Evolutionary conservation across 129 eudicot genomes (phyloP).

Genomic region (Ambrosia artemisiifolia): DNA sequence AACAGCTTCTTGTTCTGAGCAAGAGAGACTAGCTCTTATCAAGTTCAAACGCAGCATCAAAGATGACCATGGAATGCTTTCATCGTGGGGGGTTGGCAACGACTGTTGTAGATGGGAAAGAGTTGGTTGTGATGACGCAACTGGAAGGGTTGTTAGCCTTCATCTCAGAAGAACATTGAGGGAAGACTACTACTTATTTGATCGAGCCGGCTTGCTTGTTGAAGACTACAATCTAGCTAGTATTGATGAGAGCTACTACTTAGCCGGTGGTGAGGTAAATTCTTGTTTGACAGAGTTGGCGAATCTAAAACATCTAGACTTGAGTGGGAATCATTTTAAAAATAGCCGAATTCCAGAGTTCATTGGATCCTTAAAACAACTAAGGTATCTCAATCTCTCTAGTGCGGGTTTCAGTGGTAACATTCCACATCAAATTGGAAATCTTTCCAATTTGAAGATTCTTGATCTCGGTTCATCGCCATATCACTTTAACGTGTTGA

Average conservation of each 20-base stretch:
- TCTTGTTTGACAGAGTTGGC: slow-evolving; percentile 7
- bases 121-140: slow-evolving; percentile 10
- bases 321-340: slow-evolving; percentile 16
- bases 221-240: neutral
- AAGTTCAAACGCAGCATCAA: slow-evolving; percentile 9
- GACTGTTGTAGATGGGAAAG: slow-evolving; percentile 23
- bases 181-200: neutral
- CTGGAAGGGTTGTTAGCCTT: slow-evolving; percentile 8
- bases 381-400: slow-evolving; percentile 24
- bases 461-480: slow-evolving; percentile 11
- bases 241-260: neutral
- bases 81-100: slow-evolving; percentile 23
- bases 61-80: neutral
- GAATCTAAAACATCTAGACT: slow-evolving; percentile 3
- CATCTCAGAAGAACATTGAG: neutral
- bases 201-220: neutral
- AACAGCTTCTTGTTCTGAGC: neutral
- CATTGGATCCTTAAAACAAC: slow-evolving; percentile 10
- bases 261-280: neutral
- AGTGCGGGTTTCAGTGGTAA: neutral
- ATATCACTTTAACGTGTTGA: neutral
- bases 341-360: neutral
- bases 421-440: slow-evolving; percentile 24
- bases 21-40: slow-evolving; percentile 29
- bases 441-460: slow-evolving; percentile 22